Evolutionary conservation across 106 monocot genomes (phyloP).

Genomic region (Xerophyta viscosa): DNA sequence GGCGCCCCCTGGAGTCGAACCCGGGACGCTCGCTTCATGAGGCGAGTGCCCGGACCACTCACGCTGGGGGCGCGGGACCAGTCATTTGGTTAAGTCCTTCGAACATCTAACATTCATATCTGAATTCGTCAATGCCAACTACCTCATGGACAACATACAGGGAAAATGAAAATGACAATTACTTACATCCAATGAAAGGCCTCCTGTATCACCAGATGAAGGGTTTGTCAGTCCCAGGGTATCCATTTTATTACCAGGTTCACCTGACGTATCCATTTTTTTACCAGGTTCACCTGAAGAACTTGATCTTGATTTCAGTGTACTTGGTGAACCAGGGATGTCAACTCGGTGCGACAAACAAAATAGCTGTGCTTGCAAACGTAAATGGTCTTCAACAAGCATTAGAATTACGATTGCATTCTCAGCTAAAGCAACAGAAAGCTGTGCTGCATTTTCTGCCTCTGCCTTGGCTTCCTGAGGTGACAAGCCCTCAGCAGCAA

Average conservation of each 20-base stretch:
- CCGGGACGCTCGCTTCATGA: too few relatives aligned
- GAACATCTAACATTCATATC: too few relatives aligned
- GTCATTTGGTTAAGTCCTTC: too few relatives aligned
- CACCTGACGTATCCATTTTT: too few relatives aligned
- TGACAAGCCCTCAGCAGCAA: conserved; percentile 85
- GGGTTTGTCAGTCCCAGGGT: conserved; percentile 27
- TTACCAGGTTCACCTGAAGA: conserved; percentile 42
- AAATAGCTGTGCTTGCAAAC: conserved; percentile 69
- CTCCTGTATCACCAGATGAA: conserved; percentile 62
- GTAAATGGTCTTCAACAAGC: conserved; percentile 97
- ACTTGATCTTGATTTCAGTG: conserved; percentile 27
- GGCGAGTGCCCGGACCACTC: too few relatives aligned
- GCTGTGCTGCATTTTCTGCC: conserved; percentile 83
- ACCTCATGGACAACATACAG: too few relatives aligned
- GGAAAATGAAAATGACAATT: too few relatives aligned
- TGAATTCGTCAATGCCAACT: too few relatives aligned
- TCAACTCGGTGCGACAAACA: conserved; percentile 28
- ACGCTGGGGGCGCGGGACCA: too few relatives aligned
- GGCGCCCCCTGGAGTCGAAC: too few relatives aligned
- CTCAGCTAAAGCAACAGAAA: conserved; percentile 92
- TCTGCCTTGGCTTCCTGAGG: conserved; percentile 75
- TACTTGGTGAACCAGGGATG: conserved; percentile 21
- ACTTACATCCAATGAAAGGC: conserved; percentile 88
- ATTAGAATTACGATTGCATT: conserved; percentile 94
- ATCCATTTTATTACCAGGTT: conserved; percentile 34